A percentile compares a stretch with the other conserved stretches of the same genome.
Evolutionary conservation across 805 yeast genomes (phyloP).

Genomic region (Candida maesae): DNA sequence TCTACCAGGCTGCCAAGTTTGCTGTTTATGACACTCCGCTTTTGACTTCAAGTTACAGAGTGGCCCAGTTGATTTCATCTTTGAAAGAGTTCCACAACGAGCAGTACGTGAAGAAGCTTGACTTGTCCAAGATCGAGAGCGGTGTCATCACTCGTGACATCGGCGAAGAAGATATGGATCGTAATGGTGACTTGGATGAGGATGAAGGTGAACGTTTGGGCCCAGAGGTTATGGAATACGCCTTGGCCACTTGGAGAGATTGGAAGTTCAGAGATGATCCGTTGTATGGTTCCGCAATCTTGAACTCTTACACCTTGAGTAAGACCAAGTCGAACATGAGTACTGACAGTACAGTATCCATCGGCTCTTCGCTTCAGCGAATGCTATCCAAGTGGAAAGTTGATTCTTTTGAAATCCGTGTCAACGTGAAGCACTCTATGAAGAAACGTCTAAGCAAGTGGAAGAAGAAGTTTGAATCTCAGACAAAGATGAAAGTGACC

Average conservation of each 20-base stretch:
- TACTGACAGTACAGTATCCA: slow-evolving; percentile 17
- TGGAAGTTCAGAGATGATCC: slow-evolving; percentile 82
- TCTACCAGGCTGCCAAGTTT: slow-evolving; percentile 50
- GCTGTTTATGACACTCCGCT: slow-evolving; percentile 50
- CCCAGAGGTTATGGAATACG: slow-evolving; percentile 25
- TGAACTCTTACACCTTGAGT: slow-evolving; percentile 30
- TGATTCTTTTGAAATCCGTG: slow-evolving; percentile 5
- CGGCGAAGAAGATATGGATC: slow-evolving; percentile 9
- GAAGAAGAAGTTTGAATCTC: slow-evolving; percentile 3
- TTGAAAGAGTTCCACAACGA: slow-evolving; percentile 61
- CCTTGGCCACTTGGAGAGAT: slow-evolving; percentile 86
- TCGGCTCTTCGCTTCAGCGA: slow-evolving; percentile 16
- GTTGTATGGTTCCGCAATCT: slow-evolving; percentile 42
- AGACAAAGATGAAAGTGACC: slow-evolving; percentile 1
- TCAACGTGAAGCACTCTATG: slow-evolving; percentile 6
- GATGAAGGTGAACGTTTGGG: slow-evolving; percentile 10
- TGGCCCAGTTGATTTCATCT: slow-evolving; percentile 74
- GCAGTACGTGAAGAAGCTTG: slow-evolving; percentile 48
- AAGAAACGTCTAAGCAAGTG: slow-evolving; percentile 7
- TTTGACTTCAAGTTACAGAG: slow-evolving; percentile 69
- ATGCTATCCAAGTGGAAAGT: slow-evolving; percentile 9
- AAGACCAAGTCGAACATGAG: slow-evolving; percentile 25
- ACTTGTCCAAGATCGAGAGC: slow-evolving; percentile 47
- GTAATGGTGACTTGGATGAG: slow-evolving; percentile 10
- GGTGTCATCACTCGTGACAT: slow-evolving; percentile 32